Evolutionary conservation across 2,329 filamentous ascomycete species (phyloP), one percentile per base, ranked within the genome.

Genomic region (Pezicula radicicola): DNA sequence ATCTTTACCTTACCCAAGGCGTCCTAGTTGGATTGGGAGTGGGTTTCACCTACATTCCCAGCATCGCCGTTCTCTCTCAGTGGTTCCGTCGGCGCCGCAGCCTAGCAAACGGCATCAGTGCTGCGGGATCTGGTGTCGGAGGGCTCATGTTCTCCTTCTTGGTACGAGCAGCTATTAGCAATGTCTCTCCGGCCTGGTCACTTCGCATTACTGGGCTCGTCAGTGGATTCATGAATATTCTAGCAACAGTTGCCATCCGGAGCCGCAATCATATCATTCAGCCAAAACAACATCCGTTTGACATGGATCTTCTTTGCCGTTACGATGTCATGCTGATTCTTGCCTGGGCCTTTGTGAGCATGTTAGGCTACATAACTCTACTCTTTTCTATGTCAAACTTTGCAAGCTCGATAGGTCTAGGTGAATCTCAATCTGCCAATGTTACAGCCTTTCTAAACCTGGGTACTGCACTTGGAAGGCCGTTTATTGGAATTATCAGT

Each of bases 1-100:
- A 85, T 9, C 68, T 86, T 0, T 84, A 84, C 52, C 69, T 87
- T 0, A 73, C 71, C 2, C 82, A 85, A 55, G 83, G 83, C 0
- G 62, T 84, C 0, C 77, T 78, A 50, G 83, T 85, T 48, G 83
- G 83, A 1, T 71, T 76, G 53, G 83, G 83, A 0, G 79, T 85
- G 71, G 83, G 83, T 0, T 79, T 85, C 44, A 63, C 81, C 0
- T 85, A 82, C 55, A 75, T 83, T 0, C 76, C 76, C 0, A 73
- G 70, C 2, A 75, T 80, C 0, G 75, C 74, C 1, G 75, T 85
- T 1, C 67, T 79, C 0, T 74, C 81, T 0, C 80, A 84, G 57
- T 85, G 82, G 81, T 85, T 85, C 55, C 72, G 70, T 0, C 77
- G 72, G 1, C 68, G 70, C 7, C 70, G 80, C 0, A 77, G 73